Conservation (phyloP, 2,329 filamentous ascomycete genomes). For the Claviceps sp. region DNA sequence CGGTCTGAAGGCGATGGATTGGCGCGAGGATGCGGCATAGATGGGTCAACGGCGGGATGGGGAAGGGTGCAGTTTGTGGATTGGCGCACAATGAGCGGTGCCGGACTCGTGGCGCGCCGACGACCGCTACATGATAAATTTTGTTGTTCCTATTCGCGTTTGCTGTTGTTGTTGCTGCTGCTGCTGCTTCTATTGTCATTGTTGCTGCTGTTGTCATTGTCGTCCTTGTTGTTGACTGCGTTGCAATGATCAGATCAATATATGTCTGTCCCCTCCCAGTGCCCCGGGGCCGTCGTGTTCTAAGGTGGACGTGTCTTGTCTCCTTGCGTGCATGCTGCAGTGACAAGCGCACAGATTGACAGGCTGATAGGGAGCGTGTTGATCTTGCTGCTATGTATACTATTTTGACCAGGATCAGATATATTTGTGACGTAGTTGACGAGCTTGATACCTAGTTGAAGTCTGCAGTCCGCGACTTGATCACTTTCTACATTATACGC, state of each 20-base stretch:
- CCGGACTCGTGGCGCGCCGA: slow-evolving; percentile 24
- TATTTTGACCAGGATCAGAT: no score
- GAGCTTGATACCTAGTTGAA: no score
- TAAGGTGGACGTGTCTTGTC: not conserved
- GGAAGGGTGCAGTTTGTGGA: slow-evolving; percentile 8
- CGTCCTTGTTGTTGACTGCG: slow-evolving; percentile 22
- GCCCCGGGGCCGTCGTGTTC: not conserved
- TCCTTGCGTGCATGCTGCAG: not conserved
- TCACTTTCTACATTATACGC: no score
- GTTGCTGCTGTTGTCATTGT: slow-evolving; percentile 22
- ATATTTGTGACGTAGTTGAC: no score
- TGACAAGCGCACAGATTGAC: no score
- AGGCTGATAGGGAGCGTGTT: no score
- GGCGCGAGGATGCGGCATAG: slow-evolving; percentile 12
- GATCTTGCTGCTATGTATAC: no score
- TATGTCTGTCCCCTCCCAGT: slow-evolving; percentile 1
- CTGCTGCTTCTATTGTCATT: slow-evolving; percentile 28
- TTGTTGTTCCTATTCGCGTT: slow-evolving; percentile 26
- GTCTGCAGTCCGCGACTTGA: no score
- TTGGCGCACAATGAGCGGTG: slow-evolving; percentile 9
- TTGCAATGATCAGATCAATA: slow-evolving; percentile 3
- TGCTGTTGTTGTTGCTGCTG: slow-evolving; percentile 9
- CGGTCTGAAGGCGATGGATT: slow-evolving; percentile 18
- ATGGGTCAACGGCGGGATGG: slow-evolving; percentile 7
- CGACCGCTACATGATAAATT: slow-evolving; percentile 34